Evolutionary conservation across 1,284 basidiomycete genomes (phyloP).

Genomic region (Austropuccinia psidii): DNA sequence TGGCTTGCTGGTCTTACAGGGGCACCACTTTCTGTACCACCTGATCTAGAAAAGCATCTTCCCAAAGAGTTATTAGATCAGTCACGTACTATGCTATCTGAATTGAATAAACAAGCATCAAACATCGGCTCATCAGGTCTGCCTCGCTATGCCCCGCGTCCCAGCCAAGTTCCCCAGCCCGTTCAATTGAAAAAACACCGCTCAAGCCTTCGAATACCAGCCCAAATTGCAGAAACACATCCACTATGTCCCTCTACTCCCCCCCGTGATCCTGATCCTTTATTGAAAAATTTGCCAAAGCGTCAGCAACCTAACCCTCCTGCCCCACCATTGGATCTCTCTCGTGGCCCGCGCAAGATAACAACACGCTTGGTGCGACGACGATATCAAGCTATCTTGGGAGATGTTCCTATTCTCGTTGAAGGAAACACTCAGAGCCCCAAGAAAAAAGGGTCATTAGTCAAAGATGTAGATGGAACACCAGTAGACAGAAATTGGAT

Average conservation of each 20-base stretch:
- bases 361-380: constrained; percentile 8
- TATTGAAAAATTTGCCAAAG: constrained; percentile 13
- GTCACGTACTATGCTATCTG: constrained; percentile 8
- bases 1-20: constrained; percentile 25
- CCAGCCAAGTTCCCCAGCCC: not conserved
- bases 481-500: constrained; percentile 22
- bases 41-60: constrained; percentile 9
- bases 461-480: constrained; percentile 7
- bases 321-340: not conserved
- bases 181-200: not conserved
- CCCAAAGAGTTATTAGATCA: not conserved
- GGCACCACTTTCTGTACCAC: constrained; percentile 6
- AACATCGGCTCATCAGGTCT: not conserved
- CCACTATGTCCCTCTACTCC: constrained; percentile 4
- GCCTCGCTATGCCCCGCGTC: constrained; percentile 2
- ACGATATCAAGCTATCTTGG: constrained; percentile 9
- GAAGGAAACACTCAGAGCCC: not conserved
- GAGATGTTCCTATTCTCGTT: not conserved
- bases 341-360: not conserved
- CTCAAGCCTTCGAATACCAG: not conserved
- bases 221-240: not conserved
- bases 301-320: not conserved
- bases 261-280: not conserved
- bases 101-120: not conserved
- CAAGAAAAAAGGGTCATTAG: not conserved